Conservation (phyloP, 371 early-diverging fungal genomes). For the Syncephalastrum racemosum region DNA sequence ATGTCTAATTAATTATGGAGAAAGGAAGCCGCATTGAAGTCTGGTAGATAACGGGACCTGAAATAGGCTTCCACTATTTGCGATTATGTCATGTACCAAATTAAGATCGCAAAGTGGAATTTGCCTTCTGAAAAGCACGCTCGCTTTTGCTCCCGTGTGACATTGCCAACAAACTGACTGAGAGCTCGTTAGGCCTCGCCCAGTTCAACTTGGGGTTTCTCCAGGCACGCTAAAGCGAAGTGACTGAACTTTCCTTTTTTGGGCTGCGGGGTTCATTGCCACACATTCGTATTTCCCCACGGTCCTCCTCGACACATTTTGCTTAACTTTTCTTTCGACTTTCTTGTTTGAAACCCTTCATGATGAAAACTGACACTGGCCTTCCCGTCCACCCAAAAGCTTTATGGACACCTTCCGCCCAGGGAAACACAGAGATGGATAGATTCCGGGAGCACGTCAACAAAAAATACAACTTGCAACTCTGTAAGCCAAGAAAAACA, state of each 20-base stretch:
- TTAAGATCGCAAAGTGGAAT: neutral
- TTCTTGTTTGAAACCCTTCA: neutral
- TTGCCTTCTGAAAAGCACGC: neutral
- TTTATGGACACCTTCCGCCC: conserved; percentile 66
- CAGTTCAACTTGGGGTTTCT: neutral
- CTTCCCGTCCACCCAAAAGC: conserved; percentile 31
- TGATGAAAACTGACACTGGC: neutral
- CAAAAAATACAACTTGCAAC: conserved; percentile 50
- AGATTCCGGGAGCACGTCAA: conserved; percentile 68
- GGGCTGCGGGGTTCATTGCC: too few relatives aligned
- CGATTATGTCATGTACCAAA: too few relatives aligned
- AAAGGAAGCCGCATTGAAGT: neutral
- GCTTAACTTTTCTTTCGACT: neutral
- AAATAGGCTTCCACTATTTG: neutral
- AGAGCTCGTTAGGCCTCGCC: too few relatives aligned
- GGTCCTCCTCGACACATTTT: conserved; percentile 1
- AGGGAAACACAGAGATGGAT: conserved; percentile 60
- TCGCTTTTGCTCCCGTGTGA: neutral
- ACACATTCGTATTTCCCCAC: neutral
- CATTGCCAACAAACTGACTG: neutral
- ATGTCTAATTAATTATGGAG: neutral
- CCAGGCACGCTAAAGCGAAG: too few relatives aligned
- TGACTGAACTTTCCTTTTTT: too few relatives aligned
- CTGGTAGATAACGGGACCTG: neutral
- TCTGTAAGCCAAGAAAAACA: conserved; percentile 36